Evolutionary conservation across 2,329 filamentous ascomycete genomes (phyloP).

Genomic region (Clarireedia monteithiana): DNA sequence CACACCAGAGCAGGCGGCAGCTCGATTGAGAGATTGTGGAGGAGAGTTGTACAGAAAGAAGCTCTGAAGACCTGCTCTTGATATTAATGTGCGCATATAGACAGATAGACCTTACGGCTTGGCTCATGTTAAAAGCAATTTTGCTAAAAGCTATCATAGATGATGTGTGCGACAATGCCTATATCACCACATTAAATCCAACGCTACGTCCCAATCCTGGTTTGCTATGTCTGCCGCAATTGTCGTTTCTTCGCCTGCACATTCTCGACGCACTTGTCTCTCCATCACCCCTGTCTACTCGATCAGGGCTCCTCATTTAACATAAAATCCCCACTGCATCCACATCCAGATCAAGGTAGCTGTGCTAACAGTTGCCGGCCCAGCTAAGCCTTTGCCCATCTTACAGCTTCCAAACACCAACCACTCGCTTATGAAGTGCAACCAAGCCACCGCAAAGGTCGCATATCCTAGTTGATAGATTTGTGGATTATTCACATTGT

Average conservation of each 20-base stretch:
- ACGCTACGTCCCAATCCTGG: too few species aligned
- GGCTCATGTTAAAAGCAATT: background rate
- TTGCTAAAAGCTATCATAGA: too few species aligned
- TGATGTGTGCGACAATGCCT: too few species aligned
- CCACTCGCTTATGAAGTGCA: slow-evolving; percentile 60
- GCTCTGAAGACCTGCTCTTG: slow-evolving; percentile 8
- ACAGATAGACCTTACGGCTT: background rate
- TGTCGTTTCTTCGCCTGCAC: too few species aligned
- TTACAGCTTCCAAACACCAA: slow-evolving; percentile 69
- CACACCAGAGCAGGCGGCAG: slow-evolving; percentile 90
- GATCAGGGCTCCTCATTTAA: slow-evolving; percentile 28
- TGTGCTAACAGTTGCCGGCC: slow-evolving; percentile 46
- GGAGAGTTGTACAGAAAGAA: slow-evolving; percentile 75
- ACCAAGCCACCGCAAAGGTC: slow-evolving; percentile 56
- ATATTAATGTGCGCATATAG: background rate
- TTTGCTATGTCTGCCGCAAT: too few species aligned
- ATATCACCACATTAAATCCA: too few species aligned
- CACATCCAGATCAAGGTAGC: slow-evolving; percentile 52
- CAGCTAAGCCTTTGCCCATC: slow-evolving; percentile 48
- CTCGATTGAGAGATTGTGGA: slow-evolving; percentile 63
- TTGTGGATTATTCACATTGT: slow-evolving; percentile 50
- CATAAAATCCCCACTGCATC: slow-evolving; percentile 62
- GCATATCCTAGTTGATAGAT: slow-evolving; percentile 57
- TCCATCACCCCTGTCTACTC: background rate
- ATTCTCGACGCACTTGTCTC: too few species aligned